phyloP scores from a whole-genome alignment of 345 rosid genomes.

The Cardamine resedifolia region DNA sequence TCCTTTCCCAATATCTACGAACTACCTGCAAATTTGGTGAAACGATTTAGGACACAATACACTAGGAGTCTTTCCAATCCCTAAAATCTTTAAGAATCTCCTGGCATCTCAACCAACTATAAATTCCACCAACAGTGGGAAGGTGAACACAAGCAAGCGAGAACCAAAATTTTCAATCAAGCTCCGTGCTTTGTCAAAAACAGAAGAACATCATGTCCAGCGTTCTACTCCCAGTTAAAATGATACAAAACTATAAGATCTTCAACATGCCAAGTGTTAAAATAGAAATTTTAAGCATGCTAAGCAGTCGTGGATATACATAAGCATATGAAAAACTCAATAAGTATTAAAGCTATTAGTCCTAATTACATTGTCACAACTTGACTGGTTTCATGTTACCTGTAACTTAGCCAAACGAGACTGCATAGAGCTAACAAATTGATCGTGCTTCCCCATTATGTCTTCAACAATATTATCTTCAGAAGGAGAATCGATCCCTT shows the following conservation, averaged over 20 bases:
- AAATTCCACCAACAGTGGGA: neutral
- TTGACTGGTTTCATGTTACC: constrained; percentile 50
- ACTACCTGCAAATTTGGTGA: constrained; percentile 56
- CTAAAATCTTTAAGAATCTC: constrained; percentile 32
- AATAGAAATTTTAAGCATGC: neutral
- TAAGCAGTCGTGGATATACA: constrained; percentile 23
- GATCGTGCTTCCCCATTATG: constrained; percentile 71
- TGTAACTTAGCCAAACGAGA: constrained; percentile 90
- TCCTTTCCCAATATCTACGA: constrained; percentile 86
- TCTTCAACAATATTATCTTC: constrained; percentile 74
- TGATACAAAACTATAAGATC: neutral
- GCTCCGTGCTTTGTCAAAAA: constrained; percentile 12
- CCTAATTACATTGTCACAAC: neutral
- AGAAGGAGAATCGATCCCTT: constrained; percentile 51
- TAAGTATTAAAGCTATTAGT: neutral
- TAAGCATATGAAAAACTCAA: neutral
- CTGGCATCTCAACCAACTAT: constrained; percentile 17
- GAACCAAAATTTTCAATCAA: neutral
- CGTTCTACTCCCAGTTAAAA: neutral
- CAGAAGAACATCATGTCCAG: neutral
- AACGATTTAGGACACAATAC: constrained; percentile 26
- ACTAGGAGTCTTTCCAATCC: neutral
- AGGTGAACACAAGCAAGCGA: neutral
- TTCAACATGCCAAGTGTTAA: neutral
- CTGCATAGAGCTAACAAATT: constrained; percentile 88